phyloP scores from a whole-genome alignment of 1,139 yeast species.

The Scheffersomyces parashehatae region DNA sequence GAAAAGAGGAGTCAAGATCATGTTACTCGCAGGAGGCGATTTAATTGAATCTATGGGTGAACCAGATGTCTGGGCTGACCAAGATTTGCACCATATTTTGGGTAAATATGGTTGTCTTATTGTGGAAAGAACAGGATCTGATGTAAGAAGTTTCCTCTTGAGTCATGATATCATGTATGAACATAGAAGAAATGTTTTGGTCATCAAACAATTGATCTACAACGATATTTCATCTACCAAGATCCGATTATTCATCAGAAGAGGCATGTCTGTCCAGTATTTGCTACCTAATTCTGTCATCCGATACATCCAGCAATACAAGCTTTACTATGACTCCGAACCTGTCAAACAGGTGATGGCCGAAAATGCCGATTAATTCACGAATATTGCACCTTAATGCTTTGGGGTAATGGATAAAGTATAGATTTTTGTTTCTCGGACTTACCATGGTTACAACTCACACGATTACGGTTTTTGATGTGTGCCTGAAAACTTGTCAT shows the following conservation, averaged over 20 bases:
- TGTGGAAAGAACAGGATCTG: conserved; percentile 95
- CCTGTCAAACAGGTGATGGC: conserved; percentile 91
- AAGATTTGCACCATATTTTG: conserved; percentile 88
- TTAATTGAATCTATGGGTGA: conserved; percentile 99
- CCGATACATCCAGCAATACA: conserved; percentile 90
- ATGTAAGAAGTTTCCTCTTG: conserved; percentile 85
- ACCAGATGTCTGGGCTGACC: conserved; percentile 98
- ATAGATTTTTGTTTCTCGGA: conserved; percentile 1
- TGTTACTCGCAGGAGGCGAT: conserved; percentile 98
- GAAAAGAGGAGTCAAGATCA: conserved; percentile 84
- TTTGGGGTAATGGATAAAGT: conserved; percentile 1
- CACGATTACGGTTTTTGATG: no score
- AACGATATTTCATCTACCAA: conserved; percentile 96
- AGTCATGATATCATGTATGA: conserved; percentile 97
- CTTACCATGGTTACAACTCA: background rate
- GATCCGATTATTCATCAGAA: conserved; percentile 83
- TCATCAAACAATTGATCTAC: conserved; percentile 91
- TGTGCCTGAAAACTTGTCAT: no score
- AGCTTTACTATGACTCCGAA: conserved; percentile 82
- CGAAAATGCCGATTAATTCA: conserved; percentile 41
- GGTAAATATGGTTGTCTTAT: conserved; percentile 96
- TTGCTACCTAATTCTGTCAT: conserved; percentile 92
- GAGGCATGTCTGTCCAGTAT: conserved; percentile 97
- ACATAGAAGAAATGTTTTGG: conserved; percentile 89
- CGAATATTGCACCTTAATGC: background rate